These are phyloP conservation scores for Candida adriatica DNA, from an alignment of 805 yeast genomes.

Conservation along the genomic window DNA sequence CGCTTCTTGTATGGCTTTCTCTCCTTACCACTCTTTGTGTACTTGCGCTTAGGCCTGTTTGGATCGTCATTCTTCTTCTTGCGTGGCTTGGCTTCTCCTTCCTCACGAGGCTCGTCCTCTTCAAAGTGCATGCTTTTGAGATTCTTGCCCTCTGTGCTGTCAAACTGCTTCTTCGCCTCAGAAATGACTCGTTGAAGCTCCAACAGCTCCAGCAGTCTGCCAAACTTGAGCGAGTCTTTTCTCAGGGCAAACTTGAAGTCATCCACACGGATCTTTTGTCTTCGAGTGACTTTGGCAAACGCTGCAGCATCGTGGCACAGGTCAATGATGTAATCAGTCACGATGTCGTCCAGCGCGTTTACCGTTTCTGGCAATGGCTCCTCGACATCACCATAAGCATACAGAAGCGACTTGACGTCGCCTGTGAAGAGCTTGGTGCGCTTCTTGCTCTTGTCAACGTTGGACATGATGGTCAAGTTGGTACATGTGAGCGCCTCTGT, in stretches of 20 bases:
- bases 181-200: conserved; percentile 52
- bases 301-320: conserved; percentile 49
- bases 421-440: conserved; percentile 38
- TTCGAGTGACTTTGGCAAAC: conserved; percentile 41
- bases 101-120: conserved; percentile 21
- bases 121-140: conserved; percentile 24
- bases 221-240: conserved; percentile 58
- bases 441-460: conserved; percentile 25
- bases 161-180: conserved; percentile 62
- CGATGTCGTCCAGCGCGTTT: conserved; percentile 58
- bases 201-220: conserved; percentile 61
- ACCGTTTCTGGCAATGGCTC: conserved; percentile 62
- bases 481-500: too few relatives aligned
- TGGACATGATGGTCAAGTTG: conserved; percentile 3
- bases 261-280: conserved; percentile 62
- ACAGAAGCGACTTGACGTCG: conserved; percentile 52
- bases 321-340: conserved; percentile 56
- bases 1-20: conserved; percentile 27
- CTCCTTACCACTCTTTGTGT: conserved; percentile 26
- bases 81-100: conserved; percentile 11
- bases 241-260: conserved; percentile 68
- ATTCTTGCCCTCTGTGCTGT: conserved; percentile 47
- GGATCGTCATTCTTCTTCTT: conserved; percentile 16
- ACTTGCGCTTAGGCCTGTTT: conserved; percentile 24
- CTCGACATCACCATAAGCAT: conserved; percentile 69